A percentile compares a stretch with the other conserved stretches of the same genome.
phyloP scores from a whole-genome alignment of 352 stramenopile species.

The Phytophthora quininea region DNA sequence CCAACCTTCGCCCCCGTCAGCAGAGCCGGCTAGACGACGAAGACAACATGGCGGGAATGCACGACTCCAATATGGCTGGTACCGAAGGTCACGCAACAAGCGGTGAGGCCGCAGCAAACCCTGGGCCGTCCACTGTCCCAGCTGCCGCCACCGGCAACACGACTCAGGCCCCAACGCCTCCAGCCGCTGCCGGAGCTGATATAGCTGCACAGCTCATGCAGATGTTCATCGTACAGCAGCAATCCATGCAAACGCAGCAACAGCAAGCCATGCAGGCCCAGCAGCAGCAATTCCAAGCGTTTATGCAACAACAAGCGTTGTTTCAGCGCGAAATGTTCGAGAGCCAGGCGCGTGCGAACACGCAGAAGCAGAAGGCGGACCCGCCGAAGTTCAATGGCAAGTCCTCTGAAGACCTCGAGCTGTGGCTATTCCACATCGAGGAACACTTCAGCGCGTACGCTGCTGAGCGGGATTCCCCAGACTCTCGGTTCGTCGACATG shows the following conservation, averaged over 20 bases:
- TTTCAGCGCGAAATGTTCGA: constrained; percentile 8
- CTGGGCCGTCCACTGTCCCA: background rate
- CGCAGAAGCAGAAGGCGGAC: constrained; percentile 13
- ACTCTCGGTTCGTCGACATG: constrained; percentile 10
- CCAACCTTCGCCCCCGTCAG: background rate
- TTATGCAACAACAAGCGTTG: constrained; percentile 8
- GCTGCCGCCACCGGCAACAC: background rate
- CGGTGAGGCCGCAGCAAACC: background rate
- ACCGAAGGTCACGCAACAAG: background rate
- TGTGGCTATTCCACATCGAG: constrained; percentile 21
- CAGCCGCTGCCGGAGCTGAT: background rate
- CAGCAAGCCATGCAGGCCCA: constrained; percentile 10
- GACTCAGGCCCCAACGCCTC: too few species aligned
- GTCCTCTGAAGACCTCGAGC: constrained; percentile 15
- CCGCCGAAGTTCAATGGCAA: constrained; percentile 18
- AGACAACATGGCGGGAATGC: background rate
- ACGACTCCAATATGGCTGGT: background rate
- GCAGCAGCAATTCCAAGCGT: constrained; percentile 9
- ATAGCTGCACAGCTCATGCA: constrained; percentile 8
- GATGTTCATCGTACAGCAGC: constrained; percentile 7
- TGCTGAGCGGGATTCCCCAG: constrained; percentile 1
- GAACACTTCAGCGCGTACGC: constrained; percentile 21
- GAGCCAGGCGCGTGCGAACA: constrained; percentile 12
- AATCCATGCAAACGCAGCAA: background rate
- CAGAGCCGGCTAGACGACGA: background rate